phyloP scores from a whole-genome alignment of 1,139 yeast species.

The Torulaspora globosa region DNA sequence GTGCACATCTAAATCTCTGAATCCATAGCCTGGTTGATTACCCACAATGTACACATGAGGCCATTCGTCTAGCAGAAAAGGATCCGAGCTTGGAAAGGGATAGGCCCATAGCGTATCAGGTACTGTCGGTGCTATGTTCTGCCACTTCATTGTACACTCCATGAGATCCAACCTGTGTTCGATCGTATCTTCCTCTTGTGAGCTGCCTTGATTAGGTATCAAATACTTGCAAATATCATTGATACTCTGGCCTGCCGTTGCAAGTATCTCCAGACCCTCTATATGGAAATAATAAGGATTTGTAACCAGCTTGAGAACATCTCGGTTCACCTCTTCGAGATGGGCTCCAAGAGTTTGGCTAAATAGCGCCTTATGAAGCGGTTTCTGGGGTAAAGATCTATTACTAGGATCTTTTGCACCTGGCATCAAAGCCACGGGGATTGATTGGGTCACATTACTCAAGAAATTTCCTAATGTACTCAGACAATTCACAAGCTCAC shows the following conservation, averaged over 20 bases:
- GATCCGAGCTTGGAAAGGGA: slow-evolving; percentile 78
- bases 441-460: slow-evolving; percentile 51
- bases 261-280: slow-evolving; percentile 55
- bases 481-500: slow-evolving; percentile 31
- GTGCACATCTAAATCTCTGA: slow-evolving; percentile 37
- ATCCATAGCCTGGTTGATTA: slow-evolving; percentile 59
- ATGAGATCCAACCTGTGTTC: slow-evolving; percentile 50
- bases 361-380: slow-evolving; percentile 73
- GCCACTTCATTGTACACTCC: slow-evolving; percentile 74
- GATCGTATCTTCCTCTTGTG: slow-evolving; percentile 30
- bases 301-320: slow-evolving; percentile 49
- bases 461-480: slow-evolving; percentile 54
- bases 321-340: slow-evolving; percentile 41
- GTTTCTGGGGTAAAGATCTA: slow-evolving; percentile 82
- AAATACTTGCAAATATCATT: slow-evolving; percentile 70
- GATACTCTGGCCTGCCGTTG: slow-evolving; percentile 81
- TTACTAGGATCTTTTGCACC: slow-evolving; percentile 84
- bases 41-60: slow-evolving; percentile 90
- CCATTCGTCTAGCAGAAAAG: slow-evolving; percentile 68
- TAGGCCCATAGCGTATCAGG: slow-evolving; percentile 93
- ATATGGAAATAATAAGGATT: slow-evolving; percentile 73
- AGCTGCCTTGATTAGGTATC: slow-evolving; percentile 38
- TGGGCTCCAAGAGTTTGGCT: slow-evolving; percentile 43
- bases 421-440: slow-evolving; percentile 77
- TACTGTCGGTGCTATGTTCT: slow-evolving; percentile 86